Conservation (phyloP, 2,329 filamentous ascomycete species). For the Fusarium goolgardi region DNA sequence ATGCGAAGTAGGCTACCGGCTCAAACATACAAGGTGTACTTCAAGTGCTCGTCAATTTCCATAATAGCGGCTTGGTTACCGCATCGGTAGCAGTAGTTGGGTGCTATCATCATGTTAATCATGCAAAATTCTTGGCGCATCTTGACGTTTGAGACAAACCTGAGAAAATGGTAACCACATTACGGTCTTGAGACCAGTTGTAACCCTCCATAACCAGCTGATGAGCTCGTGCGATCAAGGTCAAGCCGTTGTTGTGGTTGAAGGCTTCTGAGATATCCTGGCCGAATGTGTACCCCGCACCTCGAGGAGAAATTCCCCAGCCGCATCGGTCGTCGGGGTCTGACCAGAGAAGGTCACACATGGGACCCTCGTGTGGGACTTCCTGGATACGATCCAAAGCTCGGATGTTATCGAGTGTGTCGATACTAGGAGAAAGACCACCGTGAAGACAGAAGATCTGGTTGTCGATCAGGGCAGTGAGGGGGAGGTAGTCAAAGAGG, state of each 20-base stretch:
- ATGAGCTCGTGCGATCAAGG: conserved; percentile 93
- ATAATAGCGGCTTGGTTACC: conserved; percentile 99
- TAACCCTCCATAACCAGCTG: conserved; percentile 99
- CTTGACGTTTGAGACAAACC: conserved; percentile 62
- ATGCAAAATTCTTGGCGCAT: conserved; percentile 1
- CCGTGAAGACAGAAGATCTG: conserved; percentile 99
- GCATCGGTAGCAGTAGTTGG: conserved; percentile 98
- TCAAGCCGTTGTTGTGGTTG: conserved; percentile 98
- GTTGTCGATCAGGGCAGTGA: conserved; percentile 97
- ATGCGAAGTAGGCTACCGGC: neutral
- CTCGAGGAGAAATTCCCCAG: conserved; percentile 95
- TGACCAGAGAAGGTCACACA: conserved; percentile 98
- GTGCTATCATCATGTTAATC: conserved; percentile 61
- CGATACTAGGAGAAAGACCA: conserved; percentile 94
- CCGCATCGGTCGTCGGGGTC: conserved; percentile 97
- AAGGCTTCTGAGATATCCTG: conserved; percentile 99
- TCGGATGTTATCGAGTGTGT: conserved; percentile 94
- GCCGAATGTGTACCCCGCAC: conserved; percentile 94
- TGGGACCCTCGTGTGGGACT: conserved; percentile 96
- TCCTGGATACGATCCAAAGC: conserved; percentile 97
- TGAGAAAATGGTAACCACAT: conserved; percentile 99
- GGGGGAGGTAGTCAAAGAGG: conserved; percentile 96
- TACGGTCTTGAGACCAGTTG: conserved; percentile 98
- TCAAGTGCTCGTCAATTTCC: conserved; percentile 99
- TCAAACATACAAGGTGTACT: conserved; percentile 94